phyloP scores from a whole-genome alignment of 768 basidiomycete genomes.

The Floccularia luteovirens region DNA sequence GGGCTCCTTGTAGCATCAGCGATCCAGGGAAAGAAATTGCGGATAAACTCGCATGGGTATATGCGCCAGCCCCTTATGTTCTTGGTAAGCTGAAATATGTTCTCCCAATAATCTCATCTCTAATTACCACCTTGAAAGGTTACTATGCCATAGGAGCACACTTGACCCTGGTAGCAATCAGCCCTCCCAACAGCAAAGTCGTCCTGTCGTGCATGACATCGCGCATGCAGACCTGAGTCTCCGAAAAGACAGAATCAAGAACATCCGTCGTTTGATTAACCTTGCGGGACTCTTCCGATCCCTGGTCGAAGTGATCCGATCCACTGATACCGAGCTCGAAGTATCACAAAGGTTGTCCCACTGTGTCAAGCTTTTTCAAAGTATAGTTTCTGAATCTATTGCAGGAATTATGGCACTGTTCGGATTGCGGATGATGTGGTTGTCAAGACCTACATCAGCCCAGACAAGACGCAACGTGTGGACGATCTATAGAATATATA shows the following conservation, averaged over 20 bases:
- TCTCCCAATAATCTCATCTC: not conserved
- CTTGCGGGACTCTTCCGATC: too few species aligned
- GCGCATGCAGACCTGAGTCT: slow-evolving; percentile 5
- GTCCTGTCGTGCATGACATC: slow-evolving; percentile 8
- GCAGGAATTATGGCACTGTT: too few species aligned
- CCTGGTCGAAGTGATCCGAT: too few species aligned
- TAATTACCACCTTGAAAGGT: slow-evolving; percentile 6
- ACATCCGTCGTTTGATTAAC: too few species aligned
- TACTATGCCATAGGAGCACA: slow-evolving; percentile 10
- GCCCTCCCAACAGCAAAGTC: not conserved
- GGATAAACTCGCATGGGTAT: slow-evolving; percentile 12
- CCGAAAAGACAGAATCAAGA: slow-evolving; percentile 7
- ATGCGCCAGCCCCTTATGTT: slow-evolving; percentile 15
- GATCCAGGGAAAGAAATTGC: slow-evolving; percentile 13
- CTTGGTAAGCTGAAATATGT: slow-evolving; percentile 11
- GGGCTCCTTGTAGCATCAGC: slow-evolving; percentile 5
- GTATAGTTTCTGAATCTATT: too few species aligned
- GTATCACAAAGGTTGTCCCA: too few species aligned
- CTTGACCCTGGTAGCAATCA: slow-evolving; percentile 5
- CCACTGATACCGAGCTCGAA: too few species aligned
- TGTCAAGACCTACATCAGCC: slow-evolving; percentile 9
- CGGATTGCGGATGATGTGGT: slow-evolving; percentile 7
- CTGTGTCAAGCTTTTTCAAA: too few species aligned
- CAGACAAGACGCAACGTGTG: slow-evolving; percentile 3
- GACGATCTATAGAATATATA: slow-evolving; percentile 9